These are phyloP conservation scores for Gaertneriomyces sp. DNA, from an alignment of 192 early-diverging fungal genomes.

Conservation along the genomic window DNA sequence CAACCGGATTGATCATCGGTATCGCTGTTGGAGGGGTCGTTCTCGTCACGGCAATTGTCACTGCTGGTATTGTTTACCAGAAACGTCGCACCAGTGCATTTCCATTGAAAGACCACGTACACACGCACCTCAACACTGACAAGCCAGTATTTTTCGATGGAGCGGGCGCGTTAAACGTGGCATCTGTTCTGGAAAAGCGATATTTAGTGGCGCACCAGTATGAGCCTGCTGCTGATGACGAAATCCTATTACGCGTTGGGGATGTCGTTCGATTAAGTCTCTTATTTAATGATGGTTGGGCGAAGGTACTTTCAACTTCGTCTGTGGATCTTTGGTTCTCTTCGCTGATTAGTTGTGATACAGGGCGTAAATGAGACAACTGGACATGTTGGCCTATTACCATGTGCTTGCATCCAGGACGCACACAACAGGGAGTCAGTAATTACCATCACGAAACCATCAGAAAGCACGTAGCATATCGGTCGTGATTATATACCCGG, in stretches of 20 bases:
- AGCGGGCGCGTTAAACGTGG: constrained; percentile 8
- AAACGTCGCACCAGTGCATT: neutral
- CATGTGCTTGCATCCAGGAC: constrained; percentile 34
- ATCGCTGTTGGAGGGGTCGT: neutral
- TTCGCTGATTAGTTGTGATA: neutral
- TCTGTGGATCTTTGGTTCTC: neutral
- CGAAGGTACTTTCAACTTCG: constrained; percentile 10
- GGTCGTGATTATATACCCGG: no score
- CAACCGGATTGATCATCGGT: neutral
- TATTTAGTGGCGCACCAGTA: constrained; percentile 31
- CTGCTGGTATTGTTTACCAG: neutral
- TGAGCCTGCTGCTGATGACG: constrained; percentile 30
- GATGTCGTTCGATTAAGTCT: constrained; percentile 31
- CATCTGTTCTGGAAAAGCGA: constrained; percentile 25
- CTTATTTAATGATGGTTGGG: constrained; percentile 44
- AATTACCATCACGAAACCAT: no score
- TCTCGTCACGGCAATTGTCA: neutral
- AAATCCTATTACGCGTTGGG: constrained; percentile 30
- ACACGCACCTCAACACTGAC: neutral
- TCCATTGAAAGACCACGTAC: neutral
- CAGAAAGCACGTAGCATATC: no score
- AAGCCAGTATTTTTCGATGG: neutral
- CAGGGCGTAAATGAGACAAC: constrained; percentile 37
- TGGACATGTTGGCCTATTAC: constrained; percentile 35
- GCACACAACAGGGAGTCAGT: no score